These are phyloP conservation scores for Fraxinus anomala DNA, from an alignment of 257 asterid species.

Conservation along the genomic window DNA sequence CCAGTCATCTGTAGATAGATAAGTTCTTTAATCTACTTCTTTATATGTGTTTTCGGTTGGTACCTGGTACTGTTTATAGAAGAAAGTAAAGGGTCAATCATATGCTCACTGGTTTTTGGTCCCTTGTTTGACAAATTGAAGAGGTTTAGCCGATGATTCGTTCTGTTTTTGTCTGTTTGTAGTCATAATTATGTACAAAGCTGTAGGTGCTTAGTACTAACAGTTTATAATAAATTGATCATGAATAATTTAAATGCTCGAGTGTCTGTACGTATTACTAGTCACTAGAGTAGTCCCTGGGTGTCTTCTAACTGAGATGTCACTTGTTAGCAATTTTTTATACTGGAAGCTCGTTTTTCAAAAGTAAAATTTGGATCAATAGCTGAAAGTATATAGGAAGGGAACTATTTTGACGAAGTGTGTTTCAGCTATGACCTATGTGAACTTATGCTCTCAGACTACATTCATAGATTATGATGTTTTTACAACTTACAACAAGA, in stretches of 20 bases:
- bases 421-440: background rate
- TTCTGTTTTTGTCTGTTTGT: background rate
- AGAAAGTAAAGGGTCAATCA: background rate
- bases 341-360: background rate
- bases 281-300: background rate
- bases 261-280: background rate
- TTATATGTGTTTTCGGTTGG: slow-evolving; percentile 11
- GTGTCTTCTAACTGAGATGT: slow-evolving; percentile 7
- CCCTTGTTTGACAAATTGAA: background rate
- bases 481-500: too few relatives aligned
- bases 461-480: too few relatives aligned
- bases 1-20: background rate
- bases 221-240: background rate
- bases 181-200: background rate
- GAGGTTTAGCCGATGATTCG: background rate
- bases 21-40: background rate
- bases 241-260: background rate
- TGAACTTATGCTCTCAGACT: background rate
- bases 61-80: slow-evolving; percentile 1
- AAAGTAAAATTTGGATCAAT: background rate
- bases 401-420: background rate
- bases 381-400: background rate
- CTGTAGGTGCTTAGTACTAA: background rate
- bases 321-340: background rate
- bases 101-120: slow-evolving; percentile 1